Evolutionary conservation across 2,329 filamentous ascomycete genomes (phyloP), one percentile per base, ranked within the genome.

Genomic region (Delphinella strobiligena): DNA sequence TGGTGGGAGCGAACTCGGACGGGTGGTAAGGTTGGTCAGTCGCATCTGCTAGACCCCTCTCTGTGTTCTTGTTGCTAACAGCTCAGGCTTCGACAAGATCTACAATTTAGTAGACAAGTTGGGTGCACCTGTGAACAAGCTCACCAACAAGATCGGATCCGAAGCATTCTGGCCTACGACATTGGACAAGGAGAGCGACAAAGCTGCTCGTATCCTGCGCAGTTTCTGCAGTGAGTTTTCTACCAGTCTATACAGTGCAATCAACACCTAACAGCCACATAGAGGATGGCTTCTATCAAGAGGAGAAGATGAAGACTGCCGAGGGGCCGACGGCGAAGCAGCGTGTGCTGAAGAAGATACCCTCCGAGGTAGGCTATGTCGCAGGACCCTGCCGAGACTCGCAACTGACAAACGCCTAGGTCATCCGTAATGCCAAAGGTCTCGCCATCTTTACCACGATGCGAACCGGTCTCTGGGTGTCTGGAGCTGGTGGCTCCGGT

Each of bases 381-480:
- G 22, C 27, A 30, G 27, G 10, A 30, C 27, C 10, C n/a, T n/a
- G 17, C 19, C 11, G 22, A 18, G 18, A 19, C 32, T 37, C 8
- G 27, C 12, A 11, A 11, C 15, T 30, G 7, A 31, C 36, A 27
- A 12, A 7, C 22, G 7, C 7, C 5, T 27, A 80, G 54, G 85
- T 95, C 42, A 85, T 96, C 50, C 77, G 83, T 54, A 84, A 91
- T 62, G 87, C 88, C 19, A 86, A 89, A 49, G 89, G 86, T 9
- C 72, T 96, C 42, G 88, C 86, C 40, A 84, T 96, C 49, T 95
- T 95, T 64, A 94, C 88, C 1, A 93, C 86, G 19, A 93, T 95
- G 86, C 80, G 89, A 44, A 89, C 85, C 11, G 89, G 89, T 10
- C 66, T 95, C 22, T 94, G 88, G 83, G 72, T 93, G 50, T 89